phyloP scores from a whole-genome alignment of 352 stramenopile species.

The Phytophthora nicotianae region DNA sequence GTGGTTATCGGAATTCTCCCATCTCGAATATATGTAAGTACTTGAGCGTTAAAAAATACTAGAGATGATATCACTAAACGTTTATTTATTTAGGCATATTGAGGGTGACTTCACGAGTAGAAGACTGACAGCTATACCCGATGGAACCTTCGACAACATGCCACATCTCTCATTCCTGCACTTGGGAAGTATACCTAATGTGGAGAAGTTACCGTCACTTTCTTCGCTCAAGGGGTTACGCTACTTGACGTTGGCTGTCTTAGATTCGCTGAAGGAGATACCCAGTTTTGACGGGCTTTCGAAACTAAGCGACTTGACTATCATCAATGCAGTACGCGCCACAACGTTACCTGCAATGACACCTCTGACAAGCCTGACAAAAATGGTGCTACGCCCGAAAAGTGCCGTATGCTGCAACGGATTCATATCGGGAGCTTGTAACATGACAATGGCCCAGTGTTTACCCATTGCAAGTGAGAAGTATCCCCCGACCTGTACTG shows the following conservation, averaged over 20 bases:
- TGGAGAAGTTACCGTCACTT: conserved; percentile 41
- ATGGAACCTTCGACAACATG: conserved; percentile 43
- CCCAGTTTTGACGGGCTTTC: conserved; percentile 33
- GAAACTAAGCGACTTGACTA: conserved; percentile 17
- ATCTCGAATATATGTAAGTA: conserved; percentile 49
- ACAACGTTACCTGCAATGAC: conserved; percentile 26
- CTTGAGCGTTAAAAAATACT: background rate
- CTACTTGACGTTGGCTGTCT: conserved; percentile 34
- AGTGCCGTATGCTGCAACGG: conserved; percentile 46
- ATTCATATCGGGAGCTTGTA: conserved; percentile 30
- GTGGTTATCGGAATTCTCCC: conserved; percentile 37
- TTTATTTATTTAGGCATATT: conserved; percentile 23
- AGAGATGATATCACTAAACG: background rate
- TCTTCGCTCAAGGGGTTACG: conserved; percentile 33
- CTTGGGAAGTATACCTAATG: conserved; percentile 26
- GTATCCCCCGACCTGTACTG: conserved; percentile 19
- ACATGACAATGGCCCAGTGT: conserved; percentile 34
- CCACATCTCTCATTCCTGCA: conserved; percentile 42
- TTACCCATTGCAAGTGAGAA: conserved; percentile 25
- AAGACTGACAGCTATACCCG: conserved; percentile 21
- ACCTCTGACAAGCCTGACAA: conserved; percentile 17
- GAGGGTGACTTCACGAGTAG: conserved; percentile 39
- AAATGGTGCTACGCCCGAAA: conserved; percentile 22
- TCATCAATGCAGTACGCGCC: conserved; percentile 23
- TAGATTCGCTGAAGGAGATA: conserved; percentile 24